Percentiles rank a stretch among this genome's conserved stretches.
phyloP scores from a whole-genome alignment of 768 basidiomycete species.

The Lanmaoa pseudosensibilis region DNA sequence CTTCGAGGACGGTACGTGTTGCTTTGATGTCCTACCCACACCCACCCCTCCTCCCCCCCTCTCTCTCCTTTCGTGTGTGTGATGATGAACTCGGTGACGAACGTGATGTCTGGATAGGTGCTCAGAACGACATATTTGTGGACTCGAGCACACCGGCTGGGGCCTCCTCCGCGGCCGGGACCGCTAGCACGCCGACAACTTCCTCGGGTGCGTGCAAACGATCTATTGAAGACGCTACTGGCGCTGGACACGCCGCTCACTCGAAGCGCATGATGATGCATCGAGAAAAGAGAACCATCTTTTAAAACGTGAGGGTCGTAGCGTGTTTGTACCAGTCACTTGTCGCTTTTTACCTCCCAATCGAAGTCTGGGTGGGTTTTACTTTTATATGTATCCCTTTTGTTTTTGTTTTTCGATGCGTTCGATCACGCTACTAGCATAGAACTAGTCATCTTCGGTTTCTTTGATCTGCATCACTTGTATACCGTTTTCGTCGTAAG shows the following conservation, averaged over 20 bases:
- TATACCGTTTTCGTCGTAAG: neutral
- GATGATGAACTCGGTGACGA: neutral
- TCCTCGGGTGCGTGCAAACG: neutral
- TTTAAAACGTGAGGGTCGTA: neutral
- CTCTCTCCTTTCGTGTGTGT: neutral
- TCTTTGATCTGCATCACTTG: neutral
- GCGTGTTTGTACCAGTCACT: neutral
- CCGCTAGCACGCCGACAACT: neutral
- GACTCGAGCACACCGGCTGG: neutral
- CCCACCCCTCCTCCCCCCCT: neutral
- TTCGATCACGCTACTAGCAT: neutral
- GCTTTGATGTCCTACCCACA: neutral
- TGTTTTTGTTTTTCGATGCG: neutral
- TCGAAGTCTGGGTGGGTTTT: neutral
- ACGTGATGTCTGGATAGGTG: conserved; percentile 2
- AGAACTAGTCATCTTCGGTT: neutral
- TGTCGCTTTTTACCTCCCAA: too few species aligned
- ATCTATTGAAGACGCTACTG: neutral
- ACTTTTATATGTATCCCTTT: neutral
- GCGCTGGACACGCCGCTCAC: neutral
- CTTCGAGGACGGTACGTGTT: conserved; percentile 9
- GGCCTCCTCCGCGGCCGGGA: too few species aligned
- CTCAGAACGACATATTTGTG: conserved; percentile 21
- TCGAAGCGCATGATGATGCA: neutral
- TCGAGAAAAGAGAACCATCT: neutral